A percentile compares a stretch with the other conserved stretches of the same genome.
These are phyloP conservation scores for Tilletia indica DNA, from an alignment of 1,284 basidiomycete genomes.

Conservation along the genomic window DNA sequence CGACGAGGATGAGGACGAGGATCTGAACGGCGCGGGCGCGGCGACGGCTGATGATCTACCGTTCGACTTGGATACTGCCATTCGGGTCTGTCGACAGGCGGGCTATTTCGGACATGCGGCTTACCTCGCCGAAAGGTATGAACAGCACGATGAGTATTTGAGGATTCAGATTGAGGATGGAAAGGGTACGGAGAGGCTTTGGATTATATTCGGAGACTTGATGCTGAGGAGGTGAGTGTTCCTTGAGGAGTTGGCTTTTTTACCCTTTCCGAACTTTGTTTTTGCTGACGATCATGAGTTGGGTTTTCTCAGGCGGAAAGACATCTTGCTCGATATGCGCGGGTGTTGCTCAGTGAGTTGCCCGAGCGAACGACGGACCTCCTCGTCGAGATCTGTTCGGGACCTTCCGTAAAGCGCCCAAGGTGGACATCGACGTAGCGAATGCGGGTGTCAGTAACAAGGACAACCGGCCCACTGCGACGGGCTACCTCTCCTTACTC, in stretches of 20 bases:
- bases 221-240: constrained; percentile 63
- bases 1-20: constrained; percentile 18
- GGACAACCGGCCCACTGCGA: background rate
- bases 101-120: constrained; percentile 93
- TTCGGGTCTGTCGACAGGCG: constrained; percentile 91
- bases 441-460: background rate
- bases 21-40: constrained; percentile 17
- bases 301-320: constrained; percentile 59
- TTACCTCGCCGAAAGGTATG: constrained; percentile 88
- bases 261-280: background rate
- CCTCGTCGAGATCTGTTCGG: constrained; percentile 86
- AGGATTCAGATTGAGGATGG: constrained; percentile 90
- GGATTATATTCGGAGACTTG: constrained; percentile 73
- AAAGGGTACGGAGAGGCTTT: constrained; percentile 79
- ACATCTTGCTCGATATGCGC: constrained; percentile 54
- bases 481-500: constrained; percentile 11
- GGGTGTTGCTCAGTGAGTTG: constrained; percentile 69
- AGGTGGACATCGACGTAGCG: background rate
- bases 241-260: too few species aligned
- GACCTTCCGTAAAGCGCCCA: constrained; percentile 38
- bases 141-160: constrained; percentile 85
- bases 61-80: constrained; percentile 94
- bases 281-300: background rate
- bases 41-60: constrained; percentile 66
- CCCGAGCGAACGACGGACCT: constrained; percentile 85